A percentile compares a stretch with the other conserved stretches of the same genome.
phyloP scores from a whole-genome alignment of 495 filamentous ascomycete species.

The Hypoxylon cercidicola region DNA sequence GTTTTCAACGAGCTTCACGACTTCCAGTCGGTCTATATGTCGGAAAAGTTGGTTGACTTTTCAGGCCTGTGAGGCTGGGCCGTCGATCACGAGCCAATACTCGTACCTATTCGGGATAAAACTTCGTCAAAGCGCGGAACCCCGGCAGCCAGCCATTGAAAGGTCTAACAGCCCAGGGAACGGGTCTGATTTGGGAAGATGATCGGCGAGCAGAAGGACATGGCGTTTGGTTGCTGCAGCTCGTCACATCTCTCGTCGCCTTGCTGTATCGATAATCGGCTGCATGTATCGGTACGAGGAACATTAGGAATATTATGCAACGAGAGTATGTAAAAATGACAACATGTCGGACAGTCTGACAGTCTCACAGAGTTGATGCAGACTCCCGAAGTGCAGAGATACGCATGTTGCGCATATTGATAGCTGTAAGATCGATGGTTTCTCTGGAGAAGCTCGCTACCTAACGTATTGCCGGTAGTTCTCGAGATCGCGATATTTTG shows the following conservation, averaged over 20 bases:
- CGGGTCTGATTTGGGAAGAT: conserved; percentile 25
- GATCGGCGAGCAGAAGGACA: conserved; percentile 26
- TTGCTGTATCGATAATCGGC: conserved; percentile 11
- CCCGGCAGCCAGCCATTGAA: conserved; percentile 19
- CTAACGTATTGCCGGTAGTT: conserved; percentile 16
- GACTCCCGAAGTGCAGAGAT: conserved; percentile 28
- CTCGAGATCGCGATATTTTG: conserved; percentile 16
- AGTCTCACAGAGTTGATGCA: conserved; percentile 27
- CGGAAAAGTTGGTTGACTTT: neutral
- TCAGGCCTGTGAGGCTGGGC: conserved; percentile 19
- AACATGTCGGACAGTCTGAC: conserved; percentile 15
- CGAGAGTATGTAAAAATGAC: conserved; percentile 4
- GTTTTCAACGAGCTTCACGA: conserved; percentile 6
- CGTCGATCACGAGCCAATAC: conserved; percentile 33
- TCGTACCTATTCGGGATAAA: conserved; percentile 23
- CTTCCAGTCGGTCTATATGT: neutral
- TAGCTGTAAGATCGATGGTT: conserved; percentile 36
- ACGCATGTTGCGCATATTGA: conserved; percentile 30
- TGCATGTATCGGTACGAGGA: neutral
- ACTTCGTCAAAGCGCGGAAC: conserved; percentile 22
- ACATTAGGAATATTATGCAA: conserved; percentile 1
- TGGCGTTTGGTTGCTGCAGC: conserved; percentile 27
- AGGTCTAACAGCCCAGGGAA: conserved; percentile 3
- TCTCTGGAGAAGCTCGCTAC: conserved; percentile 23
- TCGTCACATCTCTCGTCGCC: conserved; percentile 28